Percentiles rank a stretch among this genome's conserved stretches.
phyloP scores from a whole-genome alignment of 2,329 filamentous ascomycete species.

The Cladosporium sp. region DNA sequence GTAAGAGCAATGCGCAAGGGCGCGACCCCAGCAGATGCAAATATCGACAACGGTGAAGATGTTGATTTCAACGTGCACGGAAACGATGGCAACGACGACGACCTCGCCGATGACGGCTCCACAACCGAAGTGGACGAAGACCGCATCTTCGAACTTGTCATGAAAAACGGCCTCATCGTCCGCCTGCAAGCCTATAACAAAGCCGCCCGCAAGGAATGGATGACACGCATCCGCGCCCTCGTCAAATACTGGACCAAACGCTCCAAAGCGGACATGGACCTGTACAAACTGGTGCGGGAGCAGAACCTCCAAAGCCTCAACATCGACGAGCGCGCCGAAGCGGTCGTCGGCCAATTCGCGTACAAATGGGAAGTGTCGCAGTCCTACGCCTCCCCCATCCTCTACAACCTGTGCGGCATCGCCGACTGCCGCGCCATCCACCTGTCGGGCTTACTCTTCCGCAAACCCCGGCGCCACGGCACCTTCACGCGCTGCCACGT shows the following conservation, averaged over 20 bases:
- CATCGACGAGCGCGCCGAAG: slow-evolving; percentile 64
- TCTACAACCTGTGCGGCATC: slow-evolving; percentile 68
- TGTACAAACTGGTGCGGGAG: slow-evolving; percentile 54
- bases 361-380: slow-evolving; percentile 65
- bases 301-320: slow-evolving; percentile 57
- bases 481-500: slow-evolving; percentile 60
- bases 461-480: slow-evolving; percentile 59
- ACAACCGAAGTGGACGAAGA: slow-evolving; percentile 53
- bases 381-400: slow-evolving; percentile 56
- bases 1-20: slow-evolving; percentile 54
- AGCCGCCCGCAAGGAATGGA: slow-evolving; percentile 58
- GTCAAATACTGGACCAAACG: slow-evolving; percentile 60
- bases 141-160: slow-evolving; percentile 57
- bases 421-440: slow-evolving; percentile 58
- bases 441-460: slow-evolving; percentile 60
- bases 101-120: slow-evolving; percentile 47
- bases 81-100: slow-evolving; percentile 10
- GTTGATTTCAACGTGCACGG: slow-evolving; percentile 50
- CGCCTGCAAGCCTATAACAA: slow-evolving; percentile 55
- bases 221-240: slow-evolving; percentile 52
- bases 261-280: slow-evolving; percentile 51
- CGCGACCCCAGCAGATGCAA: slow-evolving; percentile 50
- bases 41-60: slow-evolving; percentile 50
- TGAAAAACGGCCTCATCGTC: slow-evolving; percentile 59
- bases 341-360: slow-evolving; percentile 61